Evolutionary conservation across 768 basidiomycete genomes (phyloP).

Genomic region (Infundibulicybe gibba): DNA sequence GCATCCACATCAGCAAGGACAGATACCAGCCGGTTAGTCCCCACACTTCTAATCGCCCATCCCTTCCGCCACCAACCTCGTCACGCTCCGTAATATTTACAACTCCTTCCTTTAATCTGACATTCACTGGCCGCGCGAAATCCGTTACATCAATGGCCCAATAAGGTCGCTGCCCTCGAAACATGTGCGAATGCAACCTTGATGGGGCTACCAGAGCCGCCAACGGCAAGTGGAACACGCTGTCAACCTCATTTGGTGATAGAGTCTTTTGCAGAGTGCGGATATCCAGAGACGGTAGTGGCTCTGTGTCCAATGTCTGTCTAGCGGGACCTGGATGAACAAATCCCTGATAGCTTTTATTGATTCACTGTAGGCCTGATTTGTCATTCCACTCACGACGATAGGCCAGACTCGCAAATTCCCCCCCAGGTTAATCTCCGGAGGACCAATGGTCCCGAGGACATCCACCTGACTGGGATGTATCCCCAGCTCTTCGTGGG

Average conservation of each 20-base stretch:
- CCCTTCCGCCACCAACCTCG: constrained; percentile 37
- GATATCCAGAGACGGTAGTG: constrained; percentile 61
- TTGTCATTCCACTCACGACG: constrained; percentile 47
- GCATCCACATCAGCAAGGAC: constrained; percentile 51
- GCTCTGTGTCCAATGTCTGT: constrained; percentile 28
- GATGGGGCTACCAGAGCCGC: constrained; percentile 40
- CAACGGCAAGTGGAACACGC: constrained; percentile 71
- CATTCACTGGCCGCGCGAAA: constrained; percentile 27
- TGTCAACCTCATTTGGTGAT: constrained; percentile 63
- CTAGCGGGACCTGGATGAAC: constrained; percentile 20
- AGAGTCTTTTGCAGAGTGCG: constrained; percentile 36
- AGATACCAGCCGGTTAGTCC: constrained; percentile 86
- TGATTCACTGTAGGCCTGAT: constrained; percentile 2
- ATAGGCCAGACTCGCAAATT: constrained; percentile 71
- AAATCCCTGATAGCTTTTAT: constrained; percentile 31
- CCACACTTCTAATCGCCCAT: constrained; percentile 67
- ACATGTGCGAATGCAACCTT: constrained; percentile 48
- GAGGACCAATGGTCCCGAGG: constrained; percentile 61
- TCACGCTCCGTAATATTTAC: constrained; percentile 22
- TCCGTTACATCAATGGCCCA: constrained; percentile 69
- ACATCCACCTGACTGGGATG: constrained; percentile 57
- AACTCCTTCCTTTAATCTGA: constrained; percentile 24
- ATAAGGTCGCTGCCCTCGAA: constrained; percentile 57
- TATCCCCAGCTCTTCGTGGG: constrained; percentile 71
- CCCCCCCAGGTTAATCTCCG: constrained; percentile 54